Conservation (phyloP, 495 filamentous ascomycete genomes). For the Letharia lupina region DNA sequence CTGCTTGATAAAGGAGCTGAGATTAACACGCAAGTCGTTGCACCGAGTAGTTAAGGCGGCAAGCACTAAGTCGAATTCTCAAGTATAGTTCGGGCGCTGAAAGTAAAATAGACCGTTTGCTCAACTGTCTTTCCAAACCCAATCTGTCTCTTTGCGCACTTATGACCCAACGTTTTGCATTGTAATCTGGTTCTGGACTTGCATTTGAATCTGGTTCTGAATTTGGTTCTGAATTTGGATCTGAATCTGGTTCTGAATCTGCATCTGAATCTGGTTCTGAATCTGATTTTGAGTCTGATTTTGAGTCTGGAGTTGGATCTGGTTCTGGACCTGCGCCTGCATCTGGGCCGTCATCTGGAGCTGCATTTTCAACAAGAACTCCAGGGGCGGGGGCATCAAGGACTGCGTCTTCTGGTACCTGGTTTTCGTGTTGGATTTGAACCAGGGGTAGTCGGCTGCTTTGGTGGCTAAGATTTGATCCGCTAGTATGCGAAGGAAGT, state of each 20-base stretch:
- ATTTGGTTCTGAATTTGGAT: background rate
- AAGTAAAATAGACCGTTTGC: no score
- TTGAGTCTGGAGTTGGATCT: slow-evolving; percentile 8
- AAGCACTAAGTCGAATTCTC: no score
- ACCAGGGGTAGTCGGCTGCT: slow-evolving; percentile 8
- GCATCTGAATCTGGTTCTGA: slow-evolving; percentile 5
- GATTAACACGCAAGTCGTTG: no score
- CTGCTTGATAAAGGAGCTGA: no score
- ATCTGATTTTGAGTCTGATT: slow-evolving; percentile 9
- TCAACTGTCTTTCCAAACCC: no score
- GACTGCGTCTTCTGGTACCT: slow-evolving; percentile 11
- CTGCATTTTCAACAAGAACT: slow-evolving; percentile 9
- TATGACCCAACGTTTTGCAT: background rate
- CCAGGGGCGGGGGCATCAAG: slow-evolving; percentile 11
- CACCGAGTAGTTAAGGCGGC: no score
- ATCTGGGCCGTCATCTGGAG: background rate
- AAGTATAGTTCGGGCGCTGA: no score
- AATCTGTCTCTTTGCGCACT: no score
- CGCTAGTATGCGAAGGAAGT: slow-evolving; percentile 8
- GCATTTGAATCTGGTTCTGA: no score
- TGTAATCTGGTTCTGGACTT: no score
- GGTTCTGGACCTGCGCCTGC: slow-evolving; percentile 5
- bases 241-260: slow-evolving; percentile 1
- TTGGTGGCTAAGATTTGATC: slow-evolving; percentile 3
- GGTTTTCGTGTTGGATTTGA: slow-evolving; percentile 7